Evolutionary conservation across 306 rosid genomes (phyloP), one percentile per base, ranked within the genome.

Genomic region (Cucurbita argyrosperma): DNA sequence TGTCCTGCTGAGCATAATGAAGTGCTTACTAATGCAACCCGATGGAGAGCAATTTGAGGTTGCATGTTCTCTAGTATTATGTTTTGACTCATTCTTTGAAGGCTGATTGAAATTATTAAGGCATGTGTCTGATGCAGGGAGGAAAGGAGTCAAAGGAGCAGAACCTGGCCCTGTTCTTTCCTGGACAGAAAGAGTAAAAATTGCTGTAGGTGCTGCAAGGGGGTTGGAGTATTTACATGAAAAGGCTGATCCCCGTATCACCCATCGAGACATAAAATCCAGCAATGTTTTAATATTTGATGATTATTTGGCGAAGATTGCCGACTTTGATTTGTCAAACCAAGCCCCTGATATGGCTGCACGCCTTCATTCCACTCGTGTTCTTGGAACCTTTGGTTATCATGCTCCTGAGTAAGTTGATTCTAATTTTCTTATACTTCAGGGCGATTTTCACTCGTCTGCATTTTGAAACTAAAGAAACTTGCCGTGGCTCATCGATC

Each of bases 271-370:
- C 85, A 89, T 92, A 80, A 92, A 92, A 81, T 92, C 96, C 26
- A 92, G 97, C 87, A 89, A 92, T 80, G 92, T 89, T 55, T 82
- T 92, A 49, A 85, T 92, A 62, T 92, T 92, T 76, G 97, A 92
- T 70, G 96, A 92, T 54, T 87, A 92, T 76, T 81, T 92, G 39
- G 96, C 96, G 68, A 92, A 92, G 79, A 89, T 92, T 81, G 94
- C 96, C 2, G 97, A 92, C 80, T 92, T 92, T 81, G 97, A 92
- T 86, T 84, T 92, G 83, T 92, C 96, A 79, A 92, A 92, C 72
- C 97, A 91, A 80, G 96, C 97, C 80, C 96, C 97, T 58, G 97
- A 92, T 85, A 89, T 88, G 93, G 96, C 97, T 55, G 94, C 97
- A 23, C 94, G 97, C 56, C 97, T 92, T 78, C 96, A 90, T 73